Conservation (phyloP, 306 rosid genomes). For the Quercus glauca region DNA sequence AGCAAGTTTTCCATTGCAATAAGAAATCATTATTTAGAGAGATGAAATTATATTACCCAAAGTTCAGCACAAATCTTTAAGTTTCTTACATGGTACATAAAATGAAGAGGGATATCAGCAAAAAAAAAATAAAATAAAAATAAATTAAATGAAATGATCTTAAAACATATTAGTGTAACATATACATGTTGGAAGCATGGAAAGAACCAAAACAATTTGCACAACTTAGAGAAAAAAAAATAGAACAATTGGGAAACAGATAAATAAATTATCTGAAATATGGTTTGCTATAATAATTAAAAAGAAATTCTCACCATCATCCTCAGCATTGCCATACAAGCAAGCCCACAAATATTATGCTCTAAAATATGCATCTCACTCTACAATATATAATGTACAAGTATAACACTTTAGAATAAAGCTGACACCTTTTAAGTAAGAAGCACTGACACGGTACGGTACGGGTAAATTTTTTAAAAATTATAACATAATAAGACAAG, state of each 20-base stretch:
- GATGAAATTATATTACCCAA: conserved; percentile 8
- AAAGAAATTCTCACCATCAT: background rate
- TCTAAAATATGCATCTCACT: background rate
- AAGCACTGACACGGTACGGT: no score
- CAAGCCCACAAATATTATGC: background rate
- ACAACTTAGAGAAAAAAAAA: background rate
- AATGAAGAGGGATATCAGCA: background rate
- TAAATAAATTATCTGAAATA: background rate
- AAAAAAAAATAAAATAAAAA: background rate
- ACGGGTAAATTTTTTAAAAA: no score
- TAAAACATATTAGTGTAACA: background rate
- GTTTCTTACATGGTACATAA: background rate
- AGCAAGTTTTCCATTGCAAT: conserved; percentile 14
- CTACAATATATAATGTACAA: no score
- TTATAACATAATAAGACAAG: no score
- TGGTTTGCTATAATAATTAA: background rate
- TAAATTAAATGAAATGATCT: background rate
- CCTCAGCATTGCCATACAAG: background rate
- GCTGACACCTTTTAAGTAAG: no score
- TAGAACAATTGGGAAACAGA: background rate
- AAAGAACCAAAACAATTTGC: background rate
- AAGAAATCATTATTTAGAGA: conserved; percentile 5
- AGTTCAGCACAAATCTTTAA: conserved; percentile 11
- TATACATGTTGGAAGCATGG: conserved; percentile 20
- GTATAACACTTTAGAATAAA: no score